These are phyloP conservation scores for Aspergillus caelatus DNA, from an alignment of 2,329 filamentous ascomycete species.

Conservation along the genomic window DNA sequence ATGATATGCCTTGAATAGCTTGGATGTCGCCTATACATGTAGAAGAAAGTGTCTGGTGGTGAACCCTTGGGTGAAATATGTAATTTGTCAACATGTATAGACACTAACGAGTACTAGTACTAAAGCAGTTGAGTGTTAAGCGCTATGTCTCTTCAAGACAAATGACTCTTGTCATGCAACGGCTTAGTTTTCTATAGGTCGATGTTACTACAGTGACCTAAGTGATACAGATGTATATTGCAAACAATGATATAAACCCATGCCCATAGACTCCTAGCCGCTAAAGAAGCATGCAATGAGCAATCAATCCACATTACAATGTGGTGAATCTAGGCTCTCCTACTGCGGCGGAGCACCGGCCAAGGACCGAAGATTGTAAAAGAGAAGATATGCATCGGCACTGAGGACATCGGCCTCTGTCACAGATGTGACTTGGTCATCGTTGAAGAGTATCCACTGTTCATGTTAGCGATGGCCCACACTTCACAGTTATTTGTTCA, in stretches of 20 bases:
- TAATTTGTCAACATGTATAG: slow-evolving; percentile 1
- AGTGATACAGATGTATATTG: slow-evolving; percentile 7
- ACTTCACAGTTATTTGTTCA: background rate
- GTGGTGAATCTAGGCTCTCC: background rate
- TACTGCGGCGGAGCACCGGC: slow-evolving; percentile 16
- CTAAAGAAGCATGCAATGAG: slow-evolving; percentile 14
- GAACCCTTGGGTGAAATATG: background rate
- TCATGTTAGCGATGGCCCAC: slow-evolving; percentile 7
- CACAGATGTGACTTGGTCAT: slow-evolving; percentile 86
- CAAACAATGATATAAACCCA: slow-evolving; percentile 10
- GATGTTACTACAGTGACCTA: slow-evolving; percentile 7
- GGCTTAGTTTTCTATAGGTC: slow-evolving; percentile 2
- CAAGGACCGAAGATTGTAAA: slow-evolving; percentile 62
- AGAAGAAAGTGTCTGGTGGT: background rate
- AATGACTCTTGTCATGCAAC: background rate
- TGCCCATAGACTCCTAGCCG: slow-evolving; percentile 16
- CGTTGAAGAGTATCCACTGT: slow-evolving; percentile 94
- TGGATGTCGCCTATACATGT: background rate
- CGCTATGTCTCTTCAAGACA: background rate
- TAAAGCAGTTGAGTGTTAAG: slow-evolving; percentile 3
- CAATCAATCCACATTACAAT: background rate
- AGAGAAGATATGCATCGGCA: slow-evolving; percentile 86
- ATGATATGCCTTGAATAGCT: background rate
- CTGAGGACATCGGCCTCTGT: slow-evolving; percentile 81
- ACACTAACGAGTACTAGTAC: background rate